Percentiles rank a stretch among this genome's conserved stretches.
phyloP scores from a whole-genome alignment of 2,329 filamentous ascomycete genomes.

The Sporothrix inflata region DNA sequence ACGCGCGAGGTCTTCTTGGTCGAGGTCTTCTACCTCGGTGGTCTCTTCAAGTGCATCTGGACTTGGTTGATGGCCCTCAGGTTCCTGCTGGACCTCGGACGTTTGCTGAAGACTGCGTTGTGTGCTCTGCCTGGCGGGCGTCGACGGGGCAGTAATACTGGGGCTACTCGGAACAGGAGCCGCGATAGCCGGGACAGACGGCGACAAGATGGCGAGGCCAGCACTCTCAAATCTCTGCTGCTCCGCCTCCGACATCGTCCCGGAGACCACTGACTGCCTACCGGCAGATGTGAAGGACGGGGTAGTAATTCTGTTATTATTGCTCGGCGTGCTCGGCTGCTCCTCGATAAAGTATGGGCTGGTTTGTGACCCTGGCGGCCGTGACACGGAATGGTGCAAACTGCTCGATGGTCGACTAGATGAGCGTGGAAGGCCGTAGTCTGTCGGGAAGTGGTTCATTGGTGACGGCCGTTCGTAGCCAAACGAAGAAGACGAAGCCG shows the following conservation, averaged over 20 bases:
- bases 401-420: not conserved
- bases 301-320: not conserved
- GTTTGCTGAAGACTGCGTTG: not conserved
- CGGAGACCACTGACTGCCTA: not conserved
- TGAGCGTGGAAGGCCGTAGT: not conserved
- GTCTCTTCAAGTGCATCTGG: not conserved
- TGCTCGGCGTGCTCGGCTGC: not conserved
- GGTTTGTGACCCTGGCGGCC: not conserved
- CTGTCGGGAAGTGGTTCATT: not conserved
- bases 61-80: not conserved
- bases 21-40: not conserved
- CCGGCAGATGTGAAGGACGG: not conserved
- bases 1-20: not conserved
- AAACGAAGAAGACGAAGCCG: not conserved
- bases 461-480: not conserved
- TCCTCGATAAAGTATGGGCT: not conserved
- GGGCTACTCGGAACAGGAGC: not conserved
- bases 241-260: conserved; percentile 5
- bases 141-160: not conserved
- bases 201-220: conserved; percentile 22
- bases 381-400: not conserved
- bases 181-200: not conserved
- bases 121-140: not conserved
- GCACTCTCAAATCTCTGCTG: conserved; percentile 19
- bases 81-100: too few relatives aligned